A percentile compares a stretch with the other conserved stretches of the same genome.
Conservation (phyloP, 1,284 basidiomycete genomes). For the Trichosporon sp. region DNA sequence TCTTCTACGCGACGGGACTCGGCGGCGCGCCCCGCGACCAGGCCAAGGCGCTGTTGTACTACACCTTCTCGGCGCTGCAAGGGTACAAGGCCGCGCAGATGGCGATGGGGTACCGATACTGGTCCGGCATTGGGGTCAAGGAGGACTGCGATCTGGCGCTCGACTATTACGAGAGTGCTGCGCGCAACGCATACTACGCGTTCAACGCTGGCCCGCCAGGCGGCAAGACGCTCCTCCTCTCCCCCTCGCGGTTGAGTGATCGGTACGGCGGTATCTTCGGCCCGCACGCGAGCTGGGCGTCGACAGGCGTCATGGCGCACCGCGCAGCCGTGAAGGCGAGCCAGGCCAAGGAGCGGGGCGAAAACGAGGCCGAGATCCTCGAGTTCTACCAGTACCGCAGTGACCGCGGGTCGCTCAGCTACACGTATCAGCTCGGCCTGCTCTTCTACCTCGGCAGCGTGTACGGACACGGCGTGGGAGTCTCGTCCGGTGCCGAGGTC, state of each 20-base stretch:
- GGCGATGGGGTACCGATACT: slow-evolving; percentile 91
- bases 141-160: slow-evolving; percentile 81
- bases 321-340: slow-evolving; percentile 81
- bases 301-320: slow-evolving; percentile 70
- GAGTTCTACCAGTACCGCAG: slow-evolving; percentile 95
- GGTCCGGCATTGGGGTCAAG: slow-evolving; percentile 87
- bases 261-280: slow-evolving; percentile 89
- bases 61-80: slow-evolving; percentile 87
- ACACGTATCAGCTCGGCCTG: slow-evolving; percentile 82
- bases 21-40: slow-evolving; percentile 62
- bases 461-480: slow-evolving; percentile 57
- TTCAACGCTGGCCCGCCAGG: slow-evolving; percentile 87
- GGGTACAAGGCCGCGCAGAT: slow-evolving; percentile 86
- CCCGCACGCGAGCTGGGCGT: slow-evolving; percentile 70
- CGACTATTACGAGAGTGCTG: slow-evolving; percentile 83
- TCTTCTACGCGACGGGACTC: slow-evolving; percentile 85
- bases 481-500: slow-evolving; percentile 81
- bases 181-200: slow-evolving; percentile 75
- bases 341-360: slow-evolving; percentile 75
- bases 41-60: slow-evolving; percentile 75
- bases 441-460: slow-evolving; percentile 93
- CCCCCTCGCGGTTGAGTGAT: slow-evolving; percentile 82
- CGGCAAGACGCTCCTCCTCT: slow-evolving; percentile 80
- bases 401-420: slow-evolving; percentile 80
- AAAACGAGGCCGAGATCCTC: slow-evolving; percentile 87